phyloP scores from a whole-genome alignment of 768 basidiomycete species.

The Macrolepiota albuminosa region DNA sequence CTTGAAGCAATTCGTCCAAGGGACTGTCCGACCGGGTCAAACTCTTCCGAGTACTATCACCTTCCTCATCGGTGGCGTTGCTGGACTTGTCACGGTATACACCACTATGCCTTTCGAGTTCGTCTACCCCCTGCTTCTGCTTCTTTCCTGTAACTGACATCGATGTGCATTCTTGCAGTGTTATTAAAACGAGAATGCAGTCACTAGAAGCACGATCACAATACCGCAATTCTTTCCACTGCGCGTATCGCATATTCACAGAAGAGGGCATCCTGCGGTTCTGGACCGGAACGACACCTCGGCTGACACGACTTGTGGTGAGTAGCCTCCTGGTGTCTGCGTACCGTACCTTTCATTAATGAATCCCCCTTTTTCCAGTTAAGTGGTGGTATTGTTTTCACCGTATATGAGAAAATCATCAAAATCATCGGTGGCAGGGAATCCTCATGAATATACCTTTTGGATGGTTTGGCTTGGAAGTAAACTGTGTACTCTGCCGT shows the following conservation, averaged over 20 bases:
- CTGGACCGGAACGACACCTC: slow-evolving; percentile 95
- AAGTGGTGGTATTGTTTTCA: slow-evolving; percentile 91
- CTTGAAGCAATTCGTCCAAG: slow-evolving; percentile 89
- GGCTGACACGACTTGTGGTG: slow-evolving; percentile 80
- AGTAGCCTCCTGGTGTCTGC: slow-evolving; percentile 23
- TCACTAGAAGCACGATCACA: slow-evolving; percentile 75
- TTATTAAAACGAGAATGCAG: slow-evolving; percentile 99
- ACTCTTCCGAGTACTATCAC: slow-evolving; percentile 83
- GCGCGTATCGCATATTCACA: slow-evolving; percentile 88
- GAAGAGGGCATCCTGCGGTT: slow-evolving; percentile 92
- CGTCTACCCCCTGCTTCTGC: slow-evolving; percentile 17
- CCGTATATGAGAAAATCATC: slow-evolving; percentile 84
- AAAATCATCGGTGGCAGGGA: slow-evolving; percentile 26
- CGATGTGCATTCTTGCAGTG: slow-evolving; percentile 40
- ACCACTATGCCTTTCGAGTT: slow-evolving; percentile 83
- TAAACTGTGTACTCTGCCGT: background rate
- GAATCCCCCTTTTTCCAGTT: slow-evolving; percentile 41
- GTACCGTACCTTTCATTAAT: background rate
- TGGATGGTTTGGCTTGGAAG: background rate
- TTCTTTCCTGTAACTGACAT: background rate
- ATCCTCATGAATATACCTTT: background rate
- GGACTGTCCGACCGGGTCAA: slow-evolving; percentile 78
- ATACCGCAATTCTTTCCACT: slow-evolving; percentile 94
- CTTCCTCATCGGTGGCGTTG: slow-evolving; percentile 90
- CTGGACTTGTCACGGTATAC: slow-evolving; percentile 94